phyloP scores from a whole-genome alignment of 2,329 filamentous ascomycete genomes.

The Cercospora zeina region DNA sequence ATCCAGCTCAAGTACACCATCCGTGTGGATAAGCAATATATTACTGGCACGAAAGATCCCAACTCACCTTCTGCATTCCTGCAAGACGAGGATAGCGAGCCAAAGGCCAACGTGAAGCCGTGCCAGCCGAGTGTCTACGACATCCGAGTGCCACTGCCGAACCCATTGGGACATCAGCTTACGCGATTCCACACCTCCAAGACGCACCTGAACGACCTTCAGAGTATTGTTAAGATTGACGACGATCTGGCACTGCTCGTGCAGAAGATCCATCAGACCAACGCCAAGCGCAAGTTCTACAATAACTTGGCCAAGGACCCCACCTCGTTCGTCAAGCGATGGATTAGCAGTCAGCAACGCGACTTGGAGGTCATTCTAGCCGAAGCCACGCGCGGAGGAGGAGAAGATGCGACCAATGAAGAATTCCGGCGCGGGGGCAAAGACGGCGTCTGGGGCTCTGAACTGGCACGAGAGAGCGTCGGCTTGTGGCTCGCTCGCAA shows the following conservation, averaged over 20 bases:
- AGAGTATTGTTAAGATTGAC: constrained; percentile 74
- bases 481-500: constrained; percentile 55
- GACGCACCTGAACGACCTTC: constrained; percentile 63
- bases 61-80: constrained; percentile 45
- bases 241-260: constrained; percentile 82
- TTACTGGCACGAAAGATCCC: constrained; percentile 66
- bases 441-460: constrained; percentile 63
- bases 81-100: constrained; percentile 35
- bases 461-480: constrained; percentile 62
- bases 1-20: constrained; percentile 89
- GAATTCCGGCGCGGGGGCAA: constrained; percentile 69
- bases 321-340: constrained; percentile 77
- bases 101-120: constrained; percentile 29
- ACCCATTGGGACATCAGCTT: constrained; percentile 73
- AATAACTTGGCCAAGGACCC: constrained; percentile 76
- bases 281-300: constrained; percentile 89
- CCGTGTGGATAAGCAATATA: constrained; percentile 69
- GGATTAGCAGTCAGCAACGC: constrained; percentile 87
- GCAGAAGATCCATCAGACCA: constrained; percentile 78
- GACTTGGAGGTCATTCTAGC: constrained; percentile 87
- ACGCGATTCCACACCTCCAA: constrained; percentile 44
- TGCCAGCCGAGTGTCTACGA: constrained; percentile 85
- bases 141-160: constrained; percentile 76
- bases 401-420: constrained; percentile 56
- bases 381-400: constrained; percentile 64